Evolutionary conservation across 768 basidiomycete genomes (phyloP), one percentile per base, ranked within the genome.

Genomic region (Kwoniella dejecticola): DNA sequence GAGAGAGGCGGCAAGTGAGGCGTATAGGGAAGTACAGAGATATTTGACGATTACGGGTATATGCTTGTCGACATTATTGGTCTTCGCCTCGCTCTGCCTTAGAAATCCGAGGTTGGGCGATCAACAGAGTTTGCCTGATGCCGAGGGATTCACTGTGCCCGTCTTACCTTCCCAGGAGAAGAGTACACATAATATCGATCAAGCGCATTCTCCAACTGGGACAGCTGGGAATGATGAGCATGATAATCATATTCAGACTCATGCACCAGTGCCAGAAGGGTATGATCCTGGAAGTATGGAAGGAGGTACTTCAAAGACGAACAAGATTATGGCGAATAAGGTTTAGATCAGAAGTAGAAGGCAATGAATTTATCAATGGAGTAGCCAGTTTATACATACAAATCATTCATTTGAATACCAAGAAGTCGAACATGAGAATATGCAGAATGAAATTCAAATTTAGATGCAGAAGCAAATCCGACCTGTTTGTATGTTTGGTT

Each of bases 31-130:
- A 26, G 72, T 68, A 12, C 74, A 75, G 63, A 44, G 64, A 21
- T 63, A 63, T 31, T 62, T 77, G 54, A 68, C 67, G 27, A 75
- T 76, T 47, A 64, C 70, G 17, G 75, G 75, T 36, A 60, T 69
- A 15, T 69, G 65, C 41, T 45, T 74, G 36, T 68, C 61, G 30
- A 53, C 63, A 1, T 41, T 69, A 12, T 36, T 68, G 23, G 38
- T 76, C n/a, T 13, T 54, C 24, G 68, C 61, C 11, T 53, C 67
- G 0, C 30, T 70, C 3, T 49, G 67, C 38, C 66, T 76, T 21
- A 57, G 60, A 33, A 74, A 74, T 55, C 60, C 68, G 3, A 54
- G 55, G n/a, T 49, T 69, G 5, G 69, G 71, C 36, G 61, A 66
- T 27, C 61, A 68, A 45, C 57, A 67, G 53, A 67, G 68, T 36